These are phyloP conservation scores for Herpetospermum pedunculosum DNA, from an alignment of 306 rosid species.

Conservation along the genomic window DNA sequence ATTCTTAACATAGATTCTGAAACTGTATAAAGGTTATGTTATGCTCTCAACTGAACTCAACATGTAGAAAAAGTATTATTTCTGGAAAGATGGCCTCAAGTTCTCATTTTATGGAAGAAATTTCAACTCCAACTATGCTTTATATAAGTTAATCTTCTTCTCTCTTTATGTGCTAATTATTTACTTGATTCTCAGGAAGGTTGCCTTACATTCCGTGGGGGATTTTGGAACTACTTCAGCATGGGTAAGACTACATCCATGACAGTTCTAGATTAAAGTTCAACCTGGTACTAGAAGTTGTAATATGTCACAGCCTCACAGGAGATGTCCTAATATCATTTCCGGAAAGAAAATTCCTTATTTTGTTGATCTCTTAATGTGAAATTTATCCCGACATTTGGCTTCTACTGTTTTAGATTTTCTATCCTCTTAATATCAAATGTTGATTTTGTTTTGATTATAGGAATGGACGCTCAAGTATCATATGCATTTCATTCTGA, in stretches of 20 bases:
- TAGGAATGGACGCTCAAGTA: slow-evolving; percentile 99
- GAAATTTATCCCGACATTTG: not conserved
- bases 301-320: not conserved
- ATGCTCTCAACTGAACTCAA: not conserved
- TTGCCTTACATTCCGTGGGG: slow-evolving; percentile 83
- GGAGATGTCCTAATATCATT: not conserved
- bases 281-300: slow-evolving; percentile 6
- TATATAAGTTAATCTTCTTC: not conserved
- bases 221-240: slow-evolving; percentile 98
- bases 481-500: slow-evolving; percentile 94
- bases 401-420: not conserved
- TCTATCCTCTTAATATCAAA: not conserved
- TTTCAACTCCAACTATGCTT: slow-evolving; percentile 6
- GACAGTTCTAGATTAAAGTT: slow-evolving; percentile 4
- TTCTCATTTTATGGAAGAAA: not conserved
- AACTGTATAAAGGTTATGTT: not conserved
- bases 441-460: slow-evolving; percentile 6
- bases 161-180: slow-evolving; percentile 11
- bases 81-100: not conserved
- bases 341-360: not conserved
- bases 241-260: slow-evolving; percentile 57
- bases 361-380: not conserved
- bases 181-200: slow-evolving; percentile 58
- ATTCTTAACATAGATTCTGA: not conserved
- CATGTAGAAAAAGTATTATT: not conserved